A percentile compares a stretch with the other conserved stretches of the same genome.
Evolutionary conservation across 768 basidiomycete genomes (phyloP).

Genomic region (Hericium alpestre): DNA sequence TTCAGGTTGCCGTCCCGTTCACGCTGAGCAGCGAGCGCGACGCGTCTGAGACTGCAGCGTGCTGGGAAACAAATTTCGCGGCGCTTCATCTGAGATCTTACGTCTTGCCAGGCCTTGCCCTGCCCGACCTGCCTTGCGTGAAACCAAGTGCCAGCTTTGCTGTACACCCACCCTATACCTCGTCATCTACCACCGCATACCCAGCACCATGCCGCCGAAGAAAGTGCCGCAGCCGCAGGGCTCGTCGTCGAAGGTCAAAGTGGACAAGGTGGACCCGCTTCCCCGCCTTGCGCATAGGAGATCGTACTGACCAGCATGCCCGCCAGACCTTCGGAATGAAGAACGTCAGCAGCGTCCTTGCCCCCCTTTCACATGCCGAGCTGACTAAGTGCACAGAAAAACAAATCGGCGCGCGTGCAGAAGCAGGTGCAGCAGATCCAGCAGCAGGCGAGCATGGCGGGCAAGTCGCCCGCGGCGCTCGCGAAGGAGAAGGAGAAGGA

Average conservation of each 20-base stretch:
- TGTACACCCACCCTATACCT: too few relatives aligned
- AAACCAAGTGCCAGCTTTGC: too few relatives aligned
- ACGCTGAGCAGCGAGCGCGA: too few relatives aligned
- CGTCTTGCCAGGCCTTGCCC: too few relatives aligned
- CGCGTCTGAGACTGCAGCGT: not conserved
- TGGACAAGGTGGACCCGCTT: slow-evolving; percentile 56
- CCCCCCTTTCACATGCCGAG: not conserved
- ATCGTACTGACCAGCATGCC: slow-evolving; percentile 13
- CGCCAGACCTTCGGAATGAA: slow-evolving; percentile 79
- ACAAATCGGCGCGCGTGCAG: slow-evolving; percentile 89
- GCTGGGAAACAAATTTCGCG: not conserved
- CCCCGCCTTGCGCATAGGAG: slow-evolving; percentile 13
- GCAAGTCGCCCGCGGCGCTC: slow-evolving; percentile 70
- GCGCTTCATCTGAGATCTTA: too few relatives aligned
- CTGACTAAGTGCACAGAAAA: slow-evolving; percentile 49
- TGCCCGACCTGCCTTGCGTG: too few relatives aligned
- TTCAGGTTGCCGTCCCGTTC: too few relatives aligned
- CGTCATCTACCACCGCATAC: too few relatives aligned
- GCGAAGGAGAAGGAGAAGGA: slow-evolving; percentile 85
- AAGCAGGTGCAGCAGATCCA: slow-evolving; percentile 73
- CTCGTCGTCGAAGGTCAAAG: slow-evolving; percentile 60
- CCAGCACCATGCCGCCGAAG: slow-evolving; percentile 65
- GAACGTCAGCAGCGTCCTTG: slow-evolving; percentile 44
- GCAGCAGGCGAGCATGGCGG: slow-evolving; percentile 58
- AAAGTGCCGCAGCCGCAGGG: slow-evolving; percentile 42